Evolutionary conservation across 495 filamentous ascomycete species (phyloP), one percentile per base, ranked within the genome.

Genomic region (Podospora appendiculata): DNA sequence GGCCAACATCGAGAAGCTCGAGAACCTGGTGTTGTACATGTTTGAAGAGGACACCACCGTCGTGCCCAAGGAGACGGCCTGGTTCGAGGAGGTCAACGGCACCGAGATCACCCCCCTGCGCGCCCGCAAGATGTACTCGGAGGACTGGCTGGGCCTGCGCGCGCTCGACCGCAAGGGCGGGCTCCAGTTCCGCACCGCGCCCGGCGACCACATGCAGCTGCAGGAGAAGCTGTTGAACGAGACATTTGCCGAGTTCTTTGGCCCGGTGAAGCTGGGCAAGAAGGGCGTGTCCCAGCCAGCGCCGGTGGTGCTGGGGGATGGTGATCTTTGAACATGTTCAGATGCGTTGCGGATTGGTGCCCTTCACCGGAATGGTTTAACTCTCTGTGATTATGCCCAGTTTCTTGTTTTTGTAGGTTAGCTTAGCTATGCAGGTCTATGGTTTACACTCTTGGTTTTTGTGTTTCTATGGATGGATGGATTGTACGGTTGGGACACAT

Each of bases 71-170:
- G 87, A 96, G 79, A 89, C 85, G 41, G 79, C 83, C 18, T 95
- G 90, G 83, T 99, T 97, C 70, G 83, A 82, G 10, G 90, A 96
- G 62, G 83, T 92, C 16, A 89, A 95, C 70, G 72, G 70, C 36
- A 87, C 81, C 12, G 76, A 81, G 55, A 75, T 85, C 19, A 89
- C 79, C 34, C 73, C 73, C 41, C 68, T 99, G 68, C 71, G 80
- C 51, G 78, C 94, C n/a, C 72, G 88, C 52, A 70, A 65, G 50
- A 66, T 96, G 32, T 97, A 96, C 64, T 79, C 78, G 60, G 88
- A 96, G 72, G 93, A 99, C 72, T 99, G 93, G 93, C 58, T 99
- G 17, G 93, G 93, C 1, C 69, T 99, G 71, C 87, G 79, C 70
- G 71, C 69, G 59, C 70, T 99, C 61, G 94, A 94, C 71, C 74